These are phyloP conservation scores for Lachancea sp. DNA, from an alignment of 805 yeast genomes.

Conservation along the genomic window DNA sequence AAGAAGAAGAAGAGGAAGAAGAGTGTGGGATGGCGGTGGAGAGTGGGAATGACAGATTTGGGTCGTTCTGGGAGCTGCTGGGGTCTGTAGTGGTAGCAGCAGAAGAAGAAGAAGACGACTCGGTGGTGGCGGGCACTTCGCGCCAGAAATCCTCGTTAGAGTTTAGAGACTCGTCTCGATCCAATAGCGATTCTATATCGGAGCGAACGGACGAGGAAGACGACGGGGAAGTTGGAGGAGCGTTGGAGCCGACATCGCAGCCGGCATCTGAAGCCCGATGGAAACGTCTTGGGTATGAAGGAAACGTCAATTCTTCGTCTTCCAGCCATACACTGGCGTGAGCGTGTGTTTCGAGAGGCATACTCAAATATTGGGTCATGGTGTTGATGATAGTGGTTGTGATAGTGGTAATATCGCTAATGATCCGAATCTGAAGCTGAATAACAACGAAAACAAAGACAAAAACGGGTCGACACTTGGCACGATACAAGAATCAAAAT, in stretches of 20 bases:
- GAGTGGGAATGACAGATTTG: neutral
- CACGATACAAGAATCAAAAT: no score
- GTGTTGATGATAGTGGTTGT: no score
- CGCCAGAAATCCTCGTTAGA: conserved; percentile 30
- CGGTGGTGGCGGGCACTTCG: conserved; percentile 22
- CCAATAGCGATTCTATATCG: conserved; percentile 5
- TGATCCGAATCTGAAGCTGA: neutral
- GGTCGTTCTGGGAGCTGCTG: neutral
- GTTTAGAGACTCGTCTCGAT: conserved; percentile 8
- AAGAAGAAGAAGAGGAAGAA: neutral
- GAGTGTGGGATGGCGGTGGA: neutral
- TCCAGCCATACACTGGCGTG: conserved; percentile 14
- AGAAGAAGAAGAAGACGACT: neutral
- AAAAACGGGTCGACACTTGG: no score
- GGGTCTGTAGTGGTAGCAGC: neutral
- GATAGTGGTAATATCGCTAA: no score
- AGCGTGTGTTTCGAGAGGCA: neutral
- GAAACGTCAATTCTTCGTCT: conserved; percentile 17
- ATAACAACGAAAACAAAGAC: neutral
- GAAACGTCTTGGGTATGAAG: conserved; percentile 20
- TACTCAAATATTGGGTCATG: neutral
- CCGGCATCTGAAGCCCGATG: conserved; percentile 4
- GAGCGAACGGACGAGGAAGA: neutral
- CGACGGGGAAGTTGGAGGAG: neutral
- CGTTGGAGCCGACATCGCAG: neutral